These are phyloP conservation scores for Boletus rufocinnamomeus DNA, from an alignment of 768 basidiomycete genomes.

Conservation along the genomic window DNA sequence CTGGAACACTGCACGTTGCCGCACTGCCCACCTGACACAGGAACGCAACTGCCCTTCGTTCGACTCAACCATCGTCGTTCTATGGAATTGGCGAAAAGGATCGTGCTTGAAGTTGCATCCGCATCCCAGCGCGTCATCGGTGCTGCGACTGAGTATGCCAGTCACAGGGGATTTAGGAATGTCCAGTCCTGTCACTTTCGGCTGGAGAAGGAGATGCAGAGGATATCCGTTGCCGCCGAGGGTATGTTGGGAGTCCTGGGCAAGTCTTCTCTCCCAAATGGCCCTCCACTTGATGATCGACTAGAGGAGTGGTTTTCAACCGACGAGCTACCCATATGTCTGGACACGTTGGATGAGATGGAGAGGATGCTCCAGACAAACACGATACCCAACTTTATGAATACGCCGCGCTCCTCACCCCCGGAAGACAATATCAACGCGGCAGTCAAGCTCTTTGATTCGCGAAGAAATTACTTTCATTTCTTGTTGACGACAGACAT, in stretches of 20 bases:
- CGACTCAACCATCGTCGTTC: neutral
- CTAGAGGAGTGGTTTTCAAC: slow-evolving; percentile 14
- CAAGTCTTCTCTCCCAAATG: neutral
- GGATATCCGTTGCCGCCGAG: slow-evolving; percentile 2
- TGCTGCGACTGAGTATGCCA: slow-evolving; percentile 5
- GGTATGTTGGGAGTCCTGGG: slow-evolving; percentile 4
- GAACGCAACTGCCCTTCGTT: neutral
- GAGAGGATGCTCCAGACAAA: slow-evolving; percentile 6
- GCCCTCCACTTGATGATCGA: slow-evolving; percentile 10
- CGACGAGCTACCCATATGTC: slow-evolving; percentile 4
- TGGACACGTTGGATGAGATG: slow-evolving; percentile 11
- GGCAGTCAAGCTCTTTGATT: slow-evolving; percentile 11
- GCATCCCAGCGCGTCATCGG: slow-evolving; percentile 1
- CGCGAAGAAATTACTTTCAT: slow-evolving; percentile 4
- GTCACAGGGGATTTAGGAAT: neutral
- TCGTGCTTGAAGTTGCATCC: slow-evolving; percentile 2
- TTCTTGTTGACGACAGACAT: slow-evolving; percentile 12
- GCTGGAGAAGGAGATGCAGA: slow-evolving; percentile 17
- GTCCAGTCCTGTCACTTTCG: slow-evolving; percentile 14
- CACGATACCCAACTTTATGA: neutral
- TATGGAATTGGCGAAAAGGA: slow-evolving; percentile 3
- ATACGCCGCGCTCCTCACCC: neutral
- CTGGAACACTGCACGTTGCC: no score
- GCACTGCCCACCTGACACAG: neutral
- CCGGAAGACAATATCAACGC: slow-evolving; percentile 9